A percentile compares a stretch with the other conserved stretches of the same genome.
phyloP scores from a whole-genome alignment of 2,329 filamentous ascomycete species.

The Cordyceps farinosa region DNA sequence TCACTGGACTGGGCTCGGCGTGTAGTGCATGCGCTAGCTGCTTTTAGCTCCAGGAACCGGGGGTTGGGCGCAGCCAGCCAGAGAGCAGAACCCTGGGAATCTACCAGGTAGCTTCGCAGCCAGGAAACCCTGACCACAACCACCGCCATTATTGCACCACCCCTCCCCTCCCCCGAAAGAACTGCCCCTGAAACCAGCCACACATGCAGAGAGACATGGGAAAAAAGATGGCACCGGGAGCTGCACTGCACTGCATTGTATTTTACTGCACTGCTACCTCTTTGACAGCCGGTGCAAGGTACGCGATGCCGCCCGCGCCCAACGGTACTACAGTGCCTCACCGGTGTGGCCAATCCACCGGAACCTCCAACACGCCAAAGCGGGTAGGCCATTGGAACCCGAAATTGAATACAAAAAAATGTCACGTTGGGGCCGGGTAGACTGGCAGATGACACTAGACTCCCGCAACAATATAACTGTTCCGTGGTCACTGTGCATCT shows the following conservation, averaged over 20 bases:
- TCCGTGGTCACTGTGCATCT: no score
- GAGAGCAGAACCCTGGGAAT: neutral
- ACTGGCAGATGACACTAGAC: neutral
- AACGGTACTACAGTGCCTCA: neutral
- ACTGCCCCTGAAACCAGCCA: constrained; percentile 18
- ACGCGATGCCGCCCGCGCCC: neutral
- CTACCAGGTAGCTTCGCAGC: neutral
- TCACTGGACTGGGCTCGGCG: no score
- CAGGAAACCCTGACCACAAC: neutral
- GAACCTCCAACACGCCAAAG: constrained; percentile 15
- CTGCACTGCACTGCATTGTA: neutral
- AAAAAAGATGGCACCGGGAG: neutral
- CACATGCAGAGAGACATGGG: neutral
- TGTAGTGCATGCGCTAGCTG: no score
- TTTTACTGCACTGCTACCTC: no score
- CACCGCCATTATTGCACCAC: constrained; percentile 6
- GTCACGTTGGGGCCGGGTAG: neutral
- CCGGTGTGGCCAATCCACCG: neutral
- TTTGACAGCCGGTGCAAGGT: neutral
- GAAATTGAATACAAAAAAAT: neutral
- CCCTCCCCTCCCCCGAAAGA: neutral
- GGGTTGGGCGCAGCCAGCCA: neutral
- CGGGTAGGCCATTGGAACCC: neutral
- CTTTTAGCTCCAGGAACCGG: constrained; percentile 1
- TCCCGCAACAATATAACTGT: no score